Evolutionary conservation across 1,284 basidiomycete species (phyloP), one percentile per base, ranked within the genome.

Genomic region (Puccinia triticina): DNA sequence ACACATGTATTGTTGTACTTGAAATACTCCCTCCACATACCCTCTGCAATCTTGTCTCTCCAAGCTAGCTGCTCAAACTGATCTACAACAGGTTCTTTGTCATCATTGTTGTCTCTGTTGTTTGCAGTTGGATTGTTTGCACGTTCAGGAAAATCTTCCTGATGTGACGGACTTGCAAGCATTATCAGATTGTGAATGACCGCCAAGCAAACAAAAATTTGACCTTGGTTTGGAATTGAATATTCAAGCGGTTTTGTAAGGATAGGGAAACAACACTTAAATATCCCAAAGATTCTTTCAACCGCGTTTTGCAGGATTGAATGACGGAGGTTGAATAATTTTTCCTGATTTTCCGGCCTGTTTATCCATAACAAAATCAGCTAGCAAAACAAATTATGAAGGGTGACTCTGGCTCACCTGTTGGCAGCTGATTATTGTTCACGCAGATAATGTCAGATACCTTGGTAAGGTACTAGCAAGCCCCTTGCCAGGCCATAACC

Each of bases 401-500:
- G 23, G 53, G 61, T 34, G 53, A 34, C 29, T 21, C 14, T n/a
- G 16, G 16, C 50, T 12, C 12, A 59, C 57, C 69, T 50, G 14
- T 72, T 21, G 29, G 21, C 14, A 32, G 69, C 69, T n/a, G 21
- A 14, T 5, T 14, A 83, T 87, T 87, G 88, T 84, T 88, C 87
- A 16, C 84, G 83, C 26, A 88, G 83, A 84, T 89, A 87, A 83
- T 89, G 89, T 0, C 86, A 83, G 0, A 86, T 84, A 43, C 85
- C 85, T 43, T 84, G 85, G 83, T 88, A 88, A 1, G 87, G 88
- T 5, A 85, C 84, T n/a, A 88, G 29, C 0, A 55, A 0, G 0
- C 37, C 66, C 23, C 7, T 3, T 12, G 37, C 11, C 32, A 69
- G 40, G 8, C 32, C 50, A 29, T 69, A 80, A 8, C 69, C 46